Base-by-base conservation (phyloP, 352 stramenopile species). In the Blastocystis sp. region DNA sequence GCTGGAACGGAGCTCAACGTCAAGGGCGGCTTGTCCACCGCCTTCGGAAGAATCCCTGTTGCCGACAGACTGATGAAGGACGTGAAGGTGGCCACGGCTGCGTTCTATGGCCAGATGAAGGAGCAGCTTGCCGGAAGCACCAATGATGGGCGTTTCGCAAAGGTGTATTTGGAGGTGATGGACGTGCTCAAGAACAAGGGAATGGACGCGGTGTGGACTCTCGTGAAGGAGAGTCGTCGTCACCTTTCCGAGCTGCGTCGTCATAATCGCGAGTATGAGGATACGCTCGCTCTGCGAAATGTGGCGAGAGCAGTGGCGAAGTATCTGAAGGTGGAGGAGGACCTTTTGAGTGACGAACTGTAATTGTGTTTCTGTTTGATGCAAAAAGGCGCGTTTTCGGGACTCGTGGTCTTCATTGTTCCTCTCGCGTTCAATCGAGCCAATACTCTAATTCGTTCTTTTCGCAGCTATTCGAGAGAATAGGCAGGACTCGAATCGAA, bases 331-430 rank as follows among this genome's bases (percentile, higher is more conserved):
- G 9, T 12, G 10, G 63, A 74, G 31, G 63, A 74, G 19, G 29
- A 74, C 19, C 19, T 16, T 55, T 24, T 59, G 33, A 77, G 50
- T 77, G 66, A 77, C 24, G 66, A 77, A 77, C 45, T 77, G 66
- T 77, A 41, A 77, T 37, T 55, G 35, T 59, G 10, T 45, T 71
- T 77, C 45, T 62, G 55, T 66, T 85, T 85, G 24, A 31, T 51
- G 29, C 26, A n/a, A 65, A n/a, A n/a, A 10, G 19, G 19, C 59
- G 59, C 9, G 9, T 65, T 21, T 65, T 65, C 59, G 9, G 45
- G 59, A 65, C 4, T 65, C 59, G 9, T n/a, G 26, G 9, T 33
- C 19, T n/a, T 65, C 19, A 65, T 24, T 12, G 12, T 66, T 35
- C 19, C n/a, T n/a, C 16, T 19, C 19, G n/a, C 16, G n/a, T 16